phyloP scores from a whole-genome alignment of 257 asterid species.

The Ligustrum vulgare region DNA sequence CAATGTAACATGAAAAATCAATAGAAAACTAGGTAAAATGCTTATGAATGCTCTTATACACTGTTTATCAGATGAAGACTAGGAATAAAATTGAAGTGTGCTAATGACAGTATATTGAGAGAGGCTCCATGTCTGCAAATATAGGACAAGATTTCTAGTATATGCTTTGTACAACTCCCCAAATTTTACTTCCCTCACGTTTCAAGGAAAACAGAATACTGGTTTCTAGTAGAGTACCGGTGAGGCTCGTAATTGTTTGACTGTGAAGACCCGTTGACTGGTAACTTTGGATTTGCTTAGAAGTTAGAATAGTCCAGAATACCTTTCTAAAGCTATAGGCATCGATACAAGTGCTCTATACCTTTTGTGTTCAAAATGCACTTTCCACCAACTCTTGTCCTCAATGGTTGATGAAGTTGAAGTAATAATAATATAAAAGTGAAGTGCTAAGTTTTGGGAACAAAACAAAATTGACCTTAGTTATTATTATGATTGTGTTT shows the following conservation, averaged over 20 bases:
- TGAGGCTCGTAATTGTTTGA: not conserved
- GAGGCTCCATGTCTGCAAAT: not conserved
- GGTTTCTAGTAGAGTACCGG: not conserved
- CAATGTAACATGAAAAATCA: too few relatives aligned
- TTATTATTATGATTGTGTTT: too few relatives aligned
- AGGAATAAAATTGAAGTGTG: not conserved
- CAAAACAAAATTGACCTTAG: not conserved
- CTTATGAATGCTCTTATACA: not conserved
- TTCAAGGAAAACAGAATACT: not conserved
- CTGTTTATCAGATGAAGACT: not conserved
- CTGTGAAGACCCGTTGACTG: not conserved
- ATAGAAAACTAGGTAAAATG: too few relatives aligned
- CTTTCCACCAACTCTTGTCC: not conserved
- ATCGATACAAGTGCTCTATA: not conserved
- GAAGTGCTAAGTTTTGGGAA: not conserved
- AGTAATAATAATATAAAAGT: too few relatives aligned
- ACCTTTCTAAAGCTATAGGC: not conserved
- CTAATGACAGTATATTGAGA: not conserved
- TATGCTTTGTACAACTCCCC: not conserved
- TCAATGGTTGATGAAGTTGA: not conserved
- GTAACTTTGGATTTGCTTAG: not conserved
- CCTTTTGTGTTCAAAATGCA: not conserved
- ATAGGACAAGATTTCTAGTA: not conserved
- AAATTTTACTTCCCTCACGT: not conserved
- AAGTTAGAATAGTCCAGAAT: not conserved